Conservation (phyloP, 768 basidiomycete genomes). For the Suillus tomentosus region DNA sequence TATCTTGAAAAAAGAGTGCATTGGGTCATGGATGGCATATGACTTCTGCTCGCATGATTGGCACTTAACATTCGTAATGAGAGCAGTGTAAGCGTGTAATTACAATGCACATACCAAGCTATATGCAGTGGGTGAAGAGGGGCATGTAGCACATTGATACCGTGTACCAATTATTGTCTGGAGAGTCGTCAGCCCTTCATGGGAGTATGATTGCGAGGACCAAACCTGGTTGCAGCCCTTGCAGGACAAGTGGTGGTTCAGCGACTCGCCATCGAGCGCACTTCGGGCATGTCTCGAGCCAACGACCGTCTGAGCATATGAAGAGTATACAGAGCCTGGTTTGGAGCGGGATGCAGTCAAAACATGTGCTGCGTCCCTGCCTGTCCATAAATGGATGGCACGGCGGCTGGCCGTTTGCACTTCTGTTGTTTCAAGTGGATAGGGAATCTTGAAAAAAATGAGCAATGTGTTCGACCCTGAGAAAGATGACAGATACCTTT, state of each 20-base stretch:
- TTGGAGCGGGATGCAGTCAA: constrained; percentile 50
- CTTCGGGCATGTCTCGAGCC: constrained; percentile 44
- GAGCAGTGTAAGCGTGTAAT: background rate
- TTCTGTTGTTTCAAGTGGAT: constrained; percentile 72
- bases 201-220: constrained; percentile 3
- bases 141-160: constrained; percentile 90
- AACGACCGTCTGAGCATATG: constrained; percentile 70
- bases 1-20: constrained; percentile 88
- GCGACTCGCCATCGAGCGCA: constrained; percentile 31
- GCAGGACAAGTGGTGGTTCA: constrained; percentile 64
- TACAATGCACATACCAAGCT: constrained; percentile 57
- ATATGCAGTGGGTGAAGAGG: constrained; percentile 68
- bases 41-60: constrained; percentile 76
- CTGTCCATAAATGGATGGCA: constrained; percentile 76
- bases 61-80: constrained; percentile 53
- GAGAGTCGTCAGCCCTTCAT: background rate
- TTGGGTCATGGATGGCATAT: constrained; percentile 77
- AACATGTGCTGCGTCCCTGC: constrained; percentile 69
- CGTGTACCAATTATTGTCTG: constrained; percentile 77
- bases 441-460: constrained; percentile 65
- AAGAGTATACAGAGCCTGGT: constrained; percentile 59
- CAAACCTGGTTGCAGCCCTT: constrained; percentile 61
- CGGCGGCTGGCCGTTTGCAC: constrained; percentile 75
- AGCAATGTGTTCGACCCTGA: constrained; percentile 11
- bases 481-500: constrained; percentile 59